Evolutionary conservation across 306 rosid genomes (phyloP), one percentile per base, ranked within the genome.

Genomic region (Quercus alba): DNA sequence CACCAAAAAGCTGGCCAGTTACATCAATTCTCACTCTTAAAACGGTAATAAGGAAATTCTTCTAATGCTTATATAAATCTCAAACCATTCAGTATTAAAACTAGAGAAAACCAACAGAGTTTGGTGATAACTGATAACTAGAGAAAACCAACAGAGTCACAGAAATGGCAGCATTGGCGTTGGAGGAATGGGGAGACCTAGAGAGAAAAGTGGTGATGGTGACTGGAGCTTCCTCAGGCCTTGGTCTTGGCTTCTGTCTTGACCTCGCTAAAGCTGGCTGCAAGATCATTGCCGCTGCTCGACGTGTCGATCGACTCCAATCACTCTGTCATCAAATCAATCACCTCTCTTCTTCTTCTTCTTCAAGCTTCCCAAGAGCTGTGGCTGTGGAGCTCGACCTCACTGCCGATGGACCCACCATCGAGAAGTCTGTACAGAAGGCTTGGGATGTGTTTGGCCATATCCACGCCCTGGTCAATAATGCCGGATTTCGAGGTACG

Each of bases 201-300:
- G 66, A 31, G 11, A 92, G 93, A 26, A 93, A 93, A 77, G 94
- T 93, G 7, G 97, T 93, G 11, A 66, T 93, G 89, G 93, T 93
- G 59, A 93, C 98, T 70, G 97, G 98, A 26, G 94, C 97, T 12
- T 93, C 98, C 2, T 72, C 98, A n/a, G 98, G 97, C 2, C 86
- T 93, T 10, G 98, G 97, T 81, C 77, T 78, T 18, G 93, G 87
- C 1, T 88, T 91, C 72, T 93, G 97, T 76, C 82, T 89, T 44
- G 94, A 90, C 66, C 89, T 93, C 15, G 94, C 89, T 10, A 81
- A 79, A 38, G 89, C 97, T 8, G 97, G 94, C 56, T 91, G 94
- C 82, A 77, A 26, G 5, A 55, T 93, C 54, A 73, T 93, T 0
- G 92, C 92, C 2, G 92, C 90, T 2, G 98, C 97, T 38, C 98